Conservation (phyloP, 805 yeast species). For the Cyberlindnera amylophila region DNA sequence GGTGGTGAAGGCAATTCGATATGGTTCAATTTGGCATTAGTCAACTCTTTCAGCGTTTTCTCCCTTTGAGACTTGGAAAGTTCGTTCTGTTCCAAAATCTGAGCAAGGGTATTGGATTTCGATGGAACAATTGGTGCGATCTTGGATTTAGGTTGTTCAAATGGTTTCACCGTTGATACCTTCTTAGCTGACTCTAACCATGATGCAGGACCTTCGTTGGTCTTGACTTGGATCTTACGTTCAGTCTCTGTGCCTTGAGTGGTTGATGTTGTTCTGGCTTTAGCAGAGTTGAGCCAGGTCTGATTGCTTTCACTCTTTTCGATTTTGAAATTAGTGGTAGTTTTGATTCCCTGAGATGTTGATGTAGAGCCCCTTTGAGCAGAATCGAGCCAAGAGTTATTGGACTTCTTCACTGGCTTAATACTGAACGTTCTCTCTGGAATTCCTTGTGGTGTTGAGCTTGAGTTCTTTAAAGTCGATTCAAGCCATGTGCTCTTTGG, state of each 20-base stretch:
- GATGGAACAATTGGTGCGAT: slow-evolving; percentile 31
- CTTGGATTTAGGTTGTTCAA: slow-evolving; percentile 19
- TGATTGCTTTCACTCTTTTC: background rate
- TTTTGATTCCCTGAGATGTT: slow-evolving; percentile 9
- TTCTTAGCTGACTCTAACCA: slow-evolving; percentile 26
- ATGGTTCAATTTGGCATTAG: slow-evolving; percentile 16
- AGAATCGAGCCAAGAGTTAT: slow-evolving; percentile 14
- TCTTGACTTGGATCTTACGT: slow-evolving; percentile 3
- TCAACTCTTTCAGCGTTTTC: slow-evolving; percentile 16
- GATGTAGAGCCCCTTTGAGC: slow-evolving; percentile 12
- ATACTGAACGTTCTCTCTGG: background rate
- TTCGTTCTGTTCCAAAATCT: slow-evolving; percentile 19
- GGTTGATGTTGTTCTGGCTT: slow-evolving; percentile 2
- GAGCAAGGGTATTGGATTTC: slow-evolving; percentile 29
- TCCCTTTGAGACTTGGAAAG: slow-evolving; percentile 11
- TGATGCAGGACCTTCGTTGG: slow-evolving; percentile 7
- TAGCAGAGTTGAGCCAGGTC: slow-evolving; percentile 14
- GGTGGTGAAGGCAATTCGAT: slow-evolving; percentile 5
- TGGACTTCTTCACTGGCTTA: background rate
- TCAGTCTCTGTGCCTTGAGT: slow-evolving; percentile 6
- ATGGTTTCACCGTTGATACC: slow-evolving; percentile 3
- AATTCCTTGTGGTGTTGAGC: slow-evolving; percentile 4
- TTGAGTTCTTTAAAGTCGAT: slow-evolving; percentile 5
- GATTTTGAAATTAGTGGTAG: slow-evolving; percentile 5
- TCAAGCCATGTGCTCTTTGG: slow-evolving; percentile 15